Evolutionary conservation across 2,329 filamentous ascomycete genomes (phyloP), one percentile per base, ranked within the genome.

Genomic region (Aspergillus proliferans): DNA sequence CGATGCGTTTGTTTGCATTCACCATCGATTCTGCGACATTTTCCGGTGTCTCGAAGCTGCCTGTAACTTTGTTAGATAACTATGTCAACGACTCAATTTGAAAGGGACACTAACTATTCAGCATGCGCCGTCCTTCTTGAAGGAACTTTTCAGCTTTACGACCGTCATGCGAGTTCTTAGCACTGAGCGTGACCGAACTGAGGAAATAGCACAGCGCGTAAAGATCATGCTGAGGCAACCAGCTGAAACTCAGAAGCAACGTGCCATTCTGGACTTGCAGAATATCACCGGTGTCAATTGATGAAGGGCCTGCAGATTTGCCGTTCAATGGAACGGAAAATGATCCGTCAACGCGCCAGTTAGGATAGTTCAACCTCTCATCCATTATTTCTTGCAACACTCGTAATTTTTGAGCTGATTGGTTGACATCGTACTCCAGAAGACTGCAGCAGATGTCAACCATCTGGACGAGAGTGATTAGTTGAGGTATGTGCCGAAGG

Each of bases 391-490:
- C 64, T 52, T 84, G 78, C 66, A 86, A 71, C 2, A 71, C 65
- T 44, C 76, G 71, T 56, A 83, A 71, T 57, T 85, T 85, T 21
- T 72, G 64, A 3, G 70, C 66, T 3, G 75, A 73, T 54, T 81
- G 76, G 8, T 75, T 72, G 18, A 77, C 71, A 44, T 76, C 73
- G 47, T 76, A 79, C 45, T 77, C 74, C 47, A 79, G 73, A 24
- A 85, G 67, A 51, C 76, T 78, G 59, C 81, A 84, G 34, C 76
- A 76, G 34, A 86, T 75, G 61, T 86, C 83, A 14, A 84, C 69
- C 52, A 81, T 78, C 48, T 83, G 76, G 15, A 82, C 71, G 36
- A 85, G 60, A 0, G 79, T 76, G 14, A 70, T 73, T 28, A 86
- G 69, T 54, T 84, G 81, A 4, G 80, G 79, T 22, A 82, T 71